Conservation (phyloP, 2,329 filamentous ascomycete genomes). For the Orbilia oligospora region DNA sequence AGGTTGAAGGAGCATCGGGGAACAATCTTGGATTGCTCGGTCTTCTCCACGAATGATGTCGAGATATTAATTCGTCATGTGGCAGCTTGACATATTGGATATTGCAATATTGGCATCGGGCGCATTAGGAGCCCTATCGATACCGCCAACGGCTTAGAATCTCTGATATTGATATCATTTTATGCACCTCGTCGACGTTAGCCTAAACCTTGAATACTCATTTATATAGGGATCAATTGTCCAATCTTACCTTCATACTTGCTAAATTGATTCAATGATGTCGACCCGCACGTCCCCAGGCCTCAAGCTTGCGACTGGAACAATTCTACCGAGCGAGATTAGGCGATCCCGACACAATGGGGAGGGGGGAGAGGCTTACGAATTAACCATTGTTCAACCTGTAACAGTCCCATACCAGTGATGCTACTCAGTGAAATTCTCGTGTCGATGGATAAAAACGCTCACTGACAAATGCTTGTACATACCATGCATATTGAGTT, state of each 20-base stretch:
- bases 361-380: constrained; percentile 39
- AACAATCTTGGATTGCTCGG: constrained; percentile 12
- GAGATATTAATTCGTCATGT: constrained; percentile 29
- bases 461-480: constrained; percentile 17
- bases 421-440: background rate
- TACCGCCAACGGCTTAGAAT: constrained; percentile 29
- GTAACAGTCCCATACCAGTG: constrained; percentile 28
- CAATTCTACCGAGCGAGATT: constrained; percentile 51
- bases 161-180: constrained; percentile 1
- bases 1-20: constrained; percentile 7
- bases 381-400: constrained; percentile 35
- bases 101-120: constrained; percentile 10
- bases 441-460: constrained; percentile 35
- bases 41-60: constrained; percentile 22
- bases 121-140: constrained; percentile 18
- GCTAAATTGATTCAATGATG: background rate
- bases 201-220: constrained; percentile 13
- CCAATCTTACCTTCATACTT: background rate
- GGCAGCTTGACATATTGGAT: constrained; percentile 5
- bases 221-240: background rate
- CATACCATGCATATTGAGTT: constrained; percentile 26
- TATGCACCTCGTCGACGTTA: constrained; percentile 14
- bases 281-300: constrained; percentile 8
- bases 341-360: constrained; percentile 46
- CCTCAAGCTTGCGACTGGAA: constrained; percentile 7